A percentile compares a stretch with the other conserved stretches of the same genome.
Conservation (phyloP, 495 filamentous ascomycete genomes). For the Talaromyces liani region DNA sequence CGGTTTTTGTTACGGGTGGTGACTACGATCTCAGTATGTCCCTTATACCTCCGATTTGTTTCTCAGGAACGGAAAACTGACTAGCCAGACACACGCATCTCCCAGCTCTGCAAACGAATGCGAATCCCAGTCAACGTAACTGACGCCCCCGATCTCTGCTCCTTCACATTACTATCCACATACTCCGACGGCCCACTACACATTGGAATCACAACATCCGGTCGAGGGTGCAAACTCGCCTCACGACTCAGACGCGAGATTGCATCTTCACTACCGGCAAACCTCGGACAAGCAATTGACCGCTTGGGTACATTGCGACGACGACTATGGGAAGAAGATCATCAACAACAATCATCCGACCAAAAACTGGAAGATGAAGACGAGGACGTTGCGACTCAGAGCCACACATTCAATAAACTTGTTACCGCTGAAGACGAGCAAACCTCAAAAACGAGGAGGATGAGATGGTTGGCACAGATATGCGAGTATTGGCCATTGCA, state of each 20-base stretch:
- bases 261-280: conserved; percentile 63
- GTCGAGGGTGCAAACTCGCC: conserved; percentile 89
- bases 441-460: conserved; percentile 69
- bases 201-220: conserved; percentile 92
- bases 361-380: conserved; percentile 51
- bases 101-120: conserved; percentile 64
- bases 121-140: conserved; percentile 90
- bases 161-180: conserved; percentile 82
- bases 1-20: conserved; percentile 78
- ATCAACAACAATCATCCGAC: conserved; percentile 43
- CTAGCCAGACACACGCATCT: conserved; percentile 56
- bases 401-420: conserved; percentile 77
- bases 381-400: conserved; percentile 79
- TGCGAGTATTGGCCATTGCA: conserved; percentile 98
- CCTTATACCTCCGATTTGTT: background rate
- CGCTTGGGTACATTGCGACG: conserved; percentile 69
- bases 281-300: conserved; percentile 78
- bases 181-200: conserved; percentile 88
- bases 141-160: conserved; percentile 81
- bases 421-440: conserved; percentile 65
- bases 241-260: conserved; percentile 87
- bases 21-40: conserved; percentile 44
- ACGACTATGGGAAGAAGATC: conserved; percentile 73
- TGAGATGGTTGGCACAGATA: conserved; percentile 91
- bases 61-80: conserved; percentile 1